Evolutionary conservation across 192 early-diverging fungal genomes (phyloP), one percentile per base, ranked within the genome.

Genomic region (Backusella australiensis): DNA sequence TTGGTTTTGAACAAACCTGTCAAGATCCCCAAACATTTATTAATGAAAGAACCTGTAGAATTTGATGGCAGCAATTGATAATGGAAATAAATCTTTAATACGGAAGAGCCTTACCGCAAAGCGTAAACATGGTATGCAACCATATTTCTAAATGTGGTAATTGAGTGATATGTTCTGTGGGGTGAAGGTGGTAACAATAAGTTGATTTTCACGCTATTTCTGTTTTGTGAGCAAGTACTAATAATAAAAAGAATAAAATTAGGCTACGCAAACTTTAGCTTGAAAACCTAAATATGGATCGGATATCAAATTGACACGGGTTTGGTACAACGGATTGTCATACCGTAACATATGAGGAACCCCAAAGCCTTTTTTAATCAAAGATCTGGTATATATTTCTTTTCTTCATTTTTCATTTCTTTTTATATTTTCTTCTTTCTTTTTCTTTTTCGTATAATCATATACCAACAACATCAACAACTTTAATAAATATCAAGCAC

Each of bases 291-390:
- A 63, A 63, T 63, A 29, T 29, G 56, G 8, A 29, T 63, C 56
- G 56, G 56, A 29, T 63, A 63, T 63, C 56, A 63, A 63, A 63
- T 63, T 63, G 34, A 69, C 68, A 69, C 68, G 68, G 68, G 68
- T 39, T 69, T 69, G 21, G 29, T 35, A 41, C n/a, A 26, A 38
- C 35, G 9, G 21, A 21, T 69, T 35, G 35, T 38, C 34, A 69
- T 41, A 41, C 38, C 21, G 29, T 12, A 63, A 23, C 56, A 63
- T 29, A 63, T 63, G 21, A 63, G 56, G 56, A 29, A 63, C 56
- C 56, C 56, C 56, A 63, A 29, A 63, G 56, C 21, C 56, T 26
- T 63, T 29, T 63, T 29, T 63, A 69, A 69, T n/a, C 34, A 19
- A 35, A 68, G 32, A 35, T 72, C 44, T 34, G 1, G 9, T 26